A percentile compares a stretch with the other conserved stretches of the same genome.
Conservation (phyloP, 495 filamentous ascomycete species). For the Eremomyces bilateralis region DNA sequence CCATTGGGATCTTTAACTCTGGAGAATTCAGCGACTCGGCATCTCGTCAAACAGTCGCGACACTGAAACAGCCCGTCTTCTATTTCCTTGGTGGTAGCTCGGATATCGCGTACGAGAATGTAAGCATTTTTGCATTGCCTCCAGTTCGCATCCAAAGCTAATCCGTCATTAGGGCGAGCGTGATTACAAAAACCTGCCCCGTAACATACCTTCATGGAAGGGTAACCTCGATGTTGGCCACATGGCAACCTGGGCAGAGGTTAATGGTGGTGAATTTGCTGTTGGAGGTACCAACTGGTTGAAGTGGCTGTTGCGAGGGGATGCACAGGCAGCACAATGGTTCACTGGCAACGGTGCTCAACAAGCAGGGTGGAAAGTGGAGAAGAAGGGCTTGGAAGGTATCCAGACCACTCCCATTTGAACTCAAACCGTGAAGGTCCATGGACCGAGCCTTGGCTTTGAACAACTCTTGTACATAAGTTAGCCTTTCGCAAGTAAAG, state of each 20-base stretch:
- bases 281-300: neutral
- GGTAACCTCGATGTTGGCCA: neutral
- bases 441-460: too few species aligned
- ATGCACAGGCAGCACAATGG: neutral
- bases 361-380: neutral
- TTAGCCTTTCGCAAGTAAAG: too few species aligned
- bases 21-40: neutral
- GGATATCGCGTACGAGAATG: constrained; percentile 17
- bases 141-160: too few species aligned
- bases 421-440: too few species aligned
- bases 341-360: neutral
- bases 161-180: neutral
- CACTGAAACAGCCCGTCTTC: too few species aligned
- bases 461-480: too few species aligned
- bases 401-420: too few species aligned
- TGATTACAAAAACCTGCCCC: neutral
- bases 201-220: neutral
- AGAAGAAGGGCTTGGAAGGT: neutral
- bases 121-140: constrained; percentile 1
- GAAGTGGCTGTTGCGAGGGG: neutral
- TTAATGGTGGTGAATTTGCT: neutral
- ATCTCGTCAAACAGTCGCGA: too few species aligned
- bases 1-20: neutral
- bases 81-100: neutral
- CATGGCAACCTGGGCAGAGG: neutral